Evolutionary conservation across 805 yeast genomes (phyloP).

Genomic region (Wickerhamomyces chambardii): DNA sequence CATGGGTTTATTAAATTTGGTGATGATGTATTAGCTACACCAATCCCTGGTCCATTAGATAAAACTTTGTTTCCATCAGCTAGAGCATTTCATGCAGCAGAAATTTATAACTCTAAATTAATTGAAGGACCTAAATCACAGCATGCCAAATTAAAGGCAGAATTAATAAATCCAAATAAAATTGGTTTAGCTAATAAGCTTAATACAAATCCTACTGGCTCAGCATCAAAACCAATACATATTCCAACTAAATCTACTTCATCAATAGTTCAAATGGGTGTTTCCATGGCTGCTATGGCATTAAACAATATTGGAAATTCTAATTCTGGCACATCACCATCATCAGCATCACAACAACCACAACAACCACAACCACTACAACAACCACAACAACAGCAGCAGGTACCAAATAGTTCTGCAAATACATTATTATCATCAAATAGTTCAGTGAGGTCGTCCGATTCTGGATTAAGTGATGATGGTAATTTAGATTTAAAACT

Average conservation of each 20-base stretch:
- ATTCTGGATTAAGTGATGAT: not conserved
- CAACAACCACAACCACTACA: no score
- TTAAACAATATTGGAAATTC: no score
- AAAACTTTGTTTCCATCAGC: slow-evolving; percentile 18
- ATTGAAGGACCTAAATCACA: slow-evolving; percentile 1
- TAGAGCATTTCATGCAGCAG: slow-evolving; percentile 27
- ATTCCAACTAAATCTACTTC: no score
- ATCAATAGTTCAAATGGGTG: no score
- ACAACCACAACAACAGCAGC: no score
- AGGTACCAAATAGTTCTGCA: no score
- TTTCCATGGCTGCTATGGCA: no score
- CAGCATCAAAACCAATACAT: no score
- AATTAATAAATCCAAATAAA: not conserved
- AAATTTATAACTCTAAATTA: slow-evolving; percentile 13
- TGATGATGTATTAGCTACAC: slow-evolving; percentile 24
- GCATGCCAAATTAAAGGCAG: not conserved
- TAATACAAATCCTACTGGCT: no score
- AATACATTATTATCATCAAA: not conserved
- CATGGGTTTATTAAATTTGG: slow-evolving; percentile 26
- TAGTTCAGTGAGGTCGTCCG: slow-evolving; percentile 1
- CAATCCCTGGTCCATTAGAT: slow-evolving; percentile 11
- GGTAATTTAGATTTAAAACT: slow-evolving; percentile 8
- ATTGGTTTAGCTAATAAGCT: not conserved
- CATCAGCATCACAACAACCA: no score
- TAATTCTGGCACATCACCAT: no score